phyloP scores from a whole-genome alignment of 148 eudicot genomes.

The Rhododendron kiyosumense region DNA sequence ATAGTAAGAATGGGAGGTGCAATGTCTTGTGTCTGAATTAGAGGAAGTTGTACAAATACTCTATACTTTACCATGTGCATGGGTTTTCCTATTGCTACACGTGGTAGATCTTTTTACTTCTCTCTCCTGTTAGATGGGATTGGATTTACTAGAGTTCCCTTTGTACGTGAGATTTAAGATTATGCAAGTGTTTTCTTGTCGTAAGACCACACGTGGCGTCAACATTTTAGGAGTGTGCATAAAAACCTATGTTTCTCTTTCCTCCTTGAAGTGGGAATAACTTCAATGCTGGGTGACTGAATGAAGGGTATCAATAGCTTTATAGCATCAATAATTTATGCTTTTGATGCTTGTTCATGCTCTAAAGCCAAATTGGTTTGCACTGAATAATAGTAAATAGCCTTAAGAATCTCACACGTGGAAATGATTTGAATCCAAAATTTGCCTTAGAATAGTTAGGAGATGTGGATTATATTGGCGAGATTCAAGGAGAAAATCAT shows the following conservation, averaged over 20 bases:
- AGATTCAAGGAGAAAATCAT: neutral
- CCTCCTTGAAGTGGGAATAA: neutral
- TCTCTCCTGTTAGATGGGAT: too few species aligned
- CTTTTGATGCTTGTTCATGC: neutral
- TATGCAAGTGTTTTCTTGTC: too few species aligned
- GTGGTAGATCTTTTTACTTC: neutral
- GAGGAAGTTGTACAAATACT: neutral
- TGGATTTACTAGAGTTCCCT: neutral
- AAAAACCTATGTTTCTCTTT: neutral
- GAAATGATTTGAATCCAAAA: neutral
- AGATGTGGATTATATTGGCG: neutral
- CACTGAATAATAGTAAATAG: neutral
- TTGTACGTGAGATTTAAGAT: neutral
- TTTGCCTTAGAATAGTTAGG: neutral
- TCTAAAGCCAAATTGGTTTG: neutral
- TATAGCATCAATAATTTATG: neutral
- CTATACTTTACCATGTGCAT: neutral
- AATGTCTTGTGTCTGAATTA: too few species aligned
- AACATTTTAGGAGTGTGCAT: neutral
- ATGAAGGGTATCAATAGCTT: neutral
- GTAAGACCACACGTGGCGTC: neutral
- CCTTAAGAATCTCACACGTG: neutral
- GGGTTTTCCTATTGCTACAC: neutral
- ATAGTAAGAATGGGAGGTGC: neutral
- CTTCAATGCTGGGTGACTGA: neutral